Evolutionary conservation across 176 grass and related monocot genomes (phyloP).

Genomic region (Hyparrhenia diplandra): DNA sequence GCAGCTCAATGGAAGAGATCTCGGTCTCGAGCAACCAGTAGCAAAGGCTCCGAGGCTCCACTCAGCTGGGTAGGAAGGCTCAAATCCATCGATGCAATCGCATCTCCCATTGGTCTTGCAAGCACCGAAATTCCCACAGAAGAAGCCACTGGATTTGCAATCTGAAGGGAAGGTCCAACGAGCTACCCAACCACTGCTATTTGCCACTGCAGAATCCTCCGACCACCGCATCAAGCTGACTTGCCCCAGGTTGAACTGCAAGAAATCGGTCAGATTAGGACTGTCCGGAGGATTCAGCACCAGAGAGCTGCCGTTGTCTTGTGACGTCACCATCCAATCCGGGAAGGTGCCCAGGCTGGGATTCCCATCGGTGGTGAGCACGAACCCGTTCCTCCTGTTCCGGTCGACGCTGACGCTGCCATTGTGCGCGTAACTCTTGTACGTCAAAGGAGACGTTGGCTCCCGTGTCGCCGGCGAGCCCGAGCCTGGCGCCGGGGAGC

Average conservation of each 20-base stretch:
- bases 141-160: constrained; percentile 41
- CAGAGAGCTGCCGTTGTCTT: constrained; percentile 19
- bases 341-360: constrained; percentile 20
- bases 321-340: constrained; percentile 39
- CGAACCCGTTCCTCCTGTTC: constrained; percentile 28
- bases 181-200: constrained; percentile 28
- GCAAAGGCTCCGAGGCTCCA: constrained; percentile 24
- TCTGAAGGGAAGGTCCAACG: constrained; percentile 34
- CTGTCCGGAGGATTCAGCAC: neutral
- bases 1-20: constrained; percentile 42
- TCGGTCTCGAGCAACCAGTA: constrained; percentile 44
- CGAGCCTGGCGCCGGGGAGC: constrained; percentile 45
- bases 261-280: constrained; percentile 21
- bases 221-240: constrained; percentile 26
- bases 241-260: constrained; percentile 30
- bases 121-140: constrained; percentile 38
- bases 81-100: constrained; percentile 31
- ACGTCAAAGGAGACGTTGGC: constrained; percentile 34
- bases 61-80: constrained; percentile 5
- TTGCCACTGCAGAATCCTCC: constrained; percentile 1
- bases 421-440: neutral
- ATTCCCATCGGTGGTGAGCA: constrained; percentile 30
- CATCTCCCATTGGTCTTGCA: constrained; percentile 21
- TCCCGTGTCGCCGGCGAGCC: constrained; percentile 37
- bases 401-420: constrained; percentile 36